Evolutionary conservation across 2,329 filamentous ascomycete species (phyloP), one percentile per base, ranked within the genome.

Genomic region (Aspergillus pseudoterreus): DNA sequence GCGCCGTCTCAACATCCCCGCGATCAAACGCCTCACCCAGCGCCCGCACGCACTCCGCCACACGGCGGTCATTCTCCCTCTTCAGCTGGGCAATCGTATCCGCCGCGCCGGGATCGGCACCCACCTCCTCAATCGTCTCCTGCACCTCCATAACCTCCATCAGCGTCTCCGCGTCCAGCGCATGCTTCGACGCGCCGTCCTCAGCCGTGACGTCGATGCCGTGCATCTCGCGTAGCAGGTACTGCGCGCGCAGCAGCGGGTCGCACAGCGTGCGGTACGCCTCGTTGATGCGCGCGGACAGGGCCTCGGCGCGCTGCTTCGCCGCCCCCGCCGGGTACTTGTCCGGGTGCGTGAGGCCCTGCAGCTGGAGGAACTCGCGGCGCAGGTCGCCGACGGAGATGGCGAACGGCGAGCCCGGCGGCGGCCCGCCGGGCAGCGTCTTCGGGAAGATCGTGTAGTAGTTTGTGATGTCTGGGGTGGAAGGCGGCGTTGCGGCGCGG

Each of bases 391-490:
- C 77, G 11, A 82, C 68, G 68, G 95, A 80, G 64, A 97, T 83
- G 12, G 77, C 72, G 78, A 97, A 99, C 52, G 84, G 79, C 0
- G 91, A 87, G 0, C 66, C 49, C 0, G 92, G 92, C 0, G 94
- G 94, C 0, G 90, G 88, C 2, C 92, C 92, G 1, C 71, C 49
- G 0, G 91, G 83, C 3, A 96, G 80, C 3, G 91, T 88, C 30
- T 81, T 68, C 1, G 92, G 91, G 78, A 99, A 99, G 73, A 97
- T 83, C 50, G 86, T 83, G 80, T 96, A 97, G 78, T 92, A 83
- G 49, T 86, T 90, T 36, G 69, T 71, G 45, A 71, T 67, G 49
- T 74, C 66, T 2, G 70, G 70, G 27, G 63, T 57, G 33, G 52
- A 55, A 22, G 52, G 43, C 17, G 52, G 43, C 17, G 54, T 2